These are phyloP conservation scores for Exophiala sp. DNA, from an alignment of 2,329 filamentous ascomycete species.

Conservation along the genomic window DNA sequence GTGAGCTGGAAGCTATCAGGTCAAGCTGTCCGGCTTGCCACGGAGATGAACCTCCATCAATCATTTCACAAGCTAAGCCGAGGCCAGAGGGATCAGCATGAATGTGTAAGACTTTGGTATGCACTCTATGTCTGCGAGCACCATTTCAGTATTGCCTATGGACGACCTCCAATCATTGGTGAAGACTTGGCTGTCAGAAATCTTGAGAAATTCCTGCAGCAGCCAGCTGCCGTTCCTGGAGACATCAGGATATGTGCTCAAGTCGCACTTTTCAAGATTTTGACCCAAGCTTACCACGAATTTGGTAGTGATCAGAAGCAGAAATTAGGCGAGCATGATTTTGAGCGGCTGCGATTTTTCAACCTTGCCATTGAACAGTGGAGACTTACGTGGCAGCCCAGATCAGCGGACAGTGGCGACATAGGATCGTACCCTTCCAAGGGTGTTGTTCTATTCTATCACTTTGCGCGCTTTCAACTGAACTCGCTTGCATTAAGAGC, in stretches of 20 bases:
- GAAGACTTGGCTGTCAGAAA: conserved; percentile 56
- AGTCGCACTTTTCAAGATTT: conserved; percentile 55
- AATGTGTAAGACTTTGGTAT: conserved; percentile 59
- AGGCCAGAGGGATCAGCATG: conserved; percentile 48
- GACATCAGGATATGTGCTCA: conserved; percentile 57
- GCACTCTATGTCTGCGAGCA: conserved; percentile 63
- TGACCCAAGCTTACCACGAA: conserved; percentile 52
- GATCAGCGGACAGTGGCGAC: conserved; percentile 44
- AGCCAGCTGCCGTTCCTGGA: conserved; percentile 48
- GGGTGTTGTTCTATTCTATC: conserved; percentile 50
- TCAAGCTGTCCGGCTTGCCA: conserved; percentile 55
- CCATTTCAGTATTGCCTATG: conserved; percentile 61
- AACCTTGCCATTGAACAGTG: conserved; percentile 50
- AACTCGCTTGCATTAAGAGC: conserved; percentile 42
- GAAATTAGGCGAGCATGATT: conserved; percentile 49
- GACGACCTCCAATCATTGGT: conserved; percentile 55
- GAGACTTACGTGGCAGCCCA: conserved; percentile 48
- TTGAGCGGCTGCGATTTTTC: conserved; percentile 45
- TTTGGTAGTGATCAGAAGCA: conserved; percentile 56
- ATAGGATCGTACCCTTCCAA: conserved; percentile 50
- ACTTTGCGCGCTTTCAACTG: conserved; percentile 52
- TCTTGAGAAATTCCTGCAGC: conserved; percentile 53
- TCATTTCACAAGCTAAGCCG: conserved; percentile 48
- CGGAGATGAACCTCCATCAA: conserved; percentile 55
- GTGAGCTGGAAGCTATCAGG: conserved; percentile 60